Conservation (phyloP, 768 basidiomycete genomes). For the Tylopilus sp. region DNA sequence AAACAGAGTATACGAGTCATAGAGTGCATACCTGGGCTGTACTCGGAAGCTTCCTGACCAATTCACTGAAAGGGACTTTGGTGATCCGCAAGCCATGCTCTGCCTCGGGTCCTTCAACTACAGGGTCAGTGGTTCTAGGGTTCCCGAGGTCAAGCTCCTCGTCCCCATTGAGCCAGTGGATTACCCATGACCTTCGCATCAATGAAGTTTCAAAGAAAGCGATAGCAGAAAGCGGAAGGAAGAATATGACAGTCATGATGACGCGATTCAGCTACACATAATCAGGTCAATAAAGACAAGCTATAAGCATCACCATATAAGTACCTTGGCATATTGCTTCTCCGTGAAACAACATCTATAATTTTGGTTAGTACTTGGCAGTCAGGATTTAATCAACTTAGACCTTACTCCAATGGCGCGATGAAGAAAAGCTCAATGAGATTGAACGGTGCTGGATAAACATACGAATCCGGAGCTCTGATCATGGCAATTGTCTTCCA, state of each 20-base stretch:
- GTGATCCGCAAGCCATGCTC: conserved; percentile 61
- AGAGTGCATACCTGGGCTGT: conserved; percentile 55
- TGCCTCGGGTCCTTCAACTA: conserved; percentile 51
- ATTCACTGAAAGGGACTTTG: conserved; percentile 63
- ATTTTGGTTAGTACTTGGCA: conserved; percentile 2
- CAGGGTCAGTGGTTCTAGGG: conserved; percentile 55
- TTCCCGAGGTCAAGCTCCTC: conserved; percentile 59
- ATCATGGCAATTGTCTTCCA: conserved; percentile 84
- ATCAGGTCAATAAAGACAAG: conserved; percentile 3
- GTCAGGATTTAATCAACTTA: conserved; percentile 7
- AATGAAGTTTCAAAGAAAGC: conserved; percentile 69
- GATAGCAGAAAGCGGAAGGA: conserved; percentile 69
- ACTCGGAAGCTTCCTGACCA: conserved; percentile 72
- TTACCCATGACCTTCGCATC: conserved; percentile 58
- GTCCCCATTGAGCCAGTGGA: conserved; percentile 58
- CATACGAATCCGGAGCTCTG: conserved; percentile 72
- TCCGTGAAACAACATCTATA: conserved; percentile 44
- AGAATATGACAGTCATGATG: conserved; percentile 81
- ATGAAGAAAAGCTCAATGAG: conserved; percentile 76
- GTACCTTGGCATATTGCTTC: conserved; percentile 58
- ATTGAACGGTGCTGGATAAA: conserved; percentile 94
- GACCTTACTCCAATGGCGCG: conserved; percentile 84
- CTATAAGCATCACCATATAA: neutral
- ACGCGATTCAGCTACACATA: conserved; percentile 61
- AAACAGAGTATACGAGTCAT: neutral